Base-by-base conservation (phyloP, 306 rosid species). In the Mucuna pruriens region DNA sequence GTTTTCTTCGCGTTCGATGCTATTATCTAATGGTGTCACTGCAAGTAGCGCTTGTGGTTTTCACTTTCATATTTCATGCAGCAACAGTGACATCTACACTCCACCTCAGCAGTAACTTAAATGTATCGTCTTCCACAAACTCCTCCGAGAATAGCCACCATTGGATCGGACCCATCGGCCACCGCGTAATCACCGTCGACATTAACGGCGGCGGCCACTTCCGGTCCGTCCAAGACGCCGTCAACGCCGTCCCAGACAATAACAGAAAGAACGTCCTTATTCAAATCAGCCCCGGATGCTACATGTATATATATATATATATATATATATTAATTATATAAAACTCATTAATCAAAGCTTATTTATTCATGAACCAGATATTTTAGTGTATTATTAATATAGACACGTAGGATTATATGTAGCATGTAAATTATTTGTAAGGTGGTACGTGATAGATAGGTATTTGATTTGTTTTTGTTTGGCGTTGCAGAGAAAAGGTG, bases 401-500 rank as follows among this genome's bases (percentile, higher is more conserved):
- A 29, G 31, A 29, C 31, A 29, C 3, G 31, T 29, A 29, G 31
- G 31, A 29, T n/a, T n/a, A n/a, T n/a, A n/a, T n/a, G n/a, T n/a
- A n/a, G n/a, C n/a, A n/a, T n/a, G n/a, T n/a, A n/a, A n/a, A n/a
- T n/a, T n/a, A n/a, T n/a, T n/a, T n/a, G n/a, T n/a, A n/a, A n/a
- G n/a, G n/a, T n/a, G n/a, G n/a, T n/a, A n/a, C n/a, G n/a, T n/a
- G 31, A 29, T 29, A n/a, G 31, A 1, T 29, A 29, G 2, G 31
- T 3, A 29, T 29, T 29, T 29, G 31, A 1, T 44, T 11, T 44
- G 49, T 44, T 40, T 40, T 40, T 16, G 4, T 22, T 2, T 60
- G 62, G 87, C n/a, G n/a, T n/a, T 76, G 89, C 86, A 94, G 96
- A 87, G 97, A 92, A 85, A 92, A 92, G 85, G 98, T 94, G 46